These are phyloP conservation scores for Mycena rosella DNA, from an alignment of 768 basidiomycete species.

Conservation along the genomic window DNA sequence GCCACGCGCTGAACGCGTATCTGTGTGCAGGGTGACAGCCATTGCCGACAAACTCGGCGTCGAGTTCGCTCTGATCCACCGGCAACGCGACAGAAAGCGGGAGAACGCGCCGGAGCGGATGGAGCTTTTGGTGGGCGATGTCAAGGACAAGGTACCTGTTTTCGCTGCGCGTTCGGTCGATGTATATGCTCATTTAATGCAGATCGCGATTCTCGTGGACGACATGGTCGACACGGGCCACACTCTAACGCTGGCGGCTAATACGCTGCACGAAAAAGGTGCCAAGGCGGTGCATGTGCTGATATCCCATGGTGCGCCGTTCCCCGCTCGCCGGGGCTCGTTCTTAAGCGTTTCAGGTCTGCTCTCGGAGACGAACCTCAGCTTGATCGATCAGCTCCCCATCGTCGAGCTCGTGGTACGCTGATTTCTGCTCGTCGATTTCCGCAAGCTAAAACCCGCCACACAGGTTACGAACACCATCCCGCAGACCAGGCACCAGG, in stretches of 20 bases:
- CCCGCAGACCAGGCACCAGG: constrained; percentile 85
- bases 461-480: constrained; percentile 96
- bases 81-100: constrained; percentile 98
- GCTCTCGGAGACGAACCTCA: constrained; percentile 84
- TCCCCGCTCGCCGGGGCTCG: no score
- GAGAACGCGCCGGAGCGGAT: constrained; percentile 94
- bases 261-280: constrained; percentile 90
- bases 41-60: constrained; percentile 96
- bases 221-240: constrained; percentile 99
- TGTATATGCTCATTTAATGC: no score
- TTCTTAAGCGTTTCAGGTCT: constrained; percentile 63
- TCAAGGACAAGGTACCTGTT: constrained; percentile 73
- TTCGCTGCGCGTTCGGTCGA: no score
- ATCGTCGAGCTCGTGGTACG: constrained; percentile 89
- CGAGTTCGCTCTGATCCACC: constrained; percentile 98
- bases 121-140: constrained; percentile 96
- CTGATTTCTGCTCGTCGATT: constrained; percentile 26
- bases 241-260: constrained; percentile 91
- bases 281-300: constrained; percentile 89
- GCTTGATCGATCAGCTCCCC: constrained; percentile 84
- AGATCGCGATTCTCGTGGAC: constrained; percentile 91
- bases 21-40: constrained; percentile 84
- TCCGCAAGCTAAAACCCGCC: background rate
- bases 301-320: constrained; percentile 98
- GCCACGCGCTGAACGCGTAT: no score